phyloP scores from a whole-genome alignment of 805 yeast species.

The Metschnikowia amazonensis region DNA sequence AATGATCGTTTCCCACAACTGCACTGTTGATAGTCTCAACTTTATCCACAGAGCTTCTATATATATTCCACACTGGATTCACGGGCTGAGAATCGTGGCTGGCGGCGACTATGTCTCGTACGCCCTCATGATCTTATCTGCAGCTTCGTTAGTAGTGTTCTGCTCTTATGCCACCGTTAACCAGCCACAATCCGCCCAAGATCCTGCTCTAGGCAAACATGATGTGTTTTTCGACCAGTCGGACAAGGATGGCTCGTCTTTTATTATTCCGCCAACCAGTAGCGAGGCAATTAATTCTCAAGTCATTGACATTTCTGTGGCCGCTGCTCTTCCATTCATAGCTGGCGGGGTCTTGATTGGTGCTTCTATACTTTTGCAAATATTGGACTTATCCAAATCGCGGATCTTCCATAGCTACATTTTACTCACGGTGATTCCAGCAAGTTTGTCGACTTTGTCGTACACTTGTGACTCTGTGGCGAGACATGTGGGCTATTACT shows the following conservation, averaged over 20 bases:
- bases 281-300: constrained; percentile 8
- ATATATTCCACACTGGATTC: constrained; percentile 4
- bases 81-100: background rate
- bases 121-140: constrained; percentile 17
- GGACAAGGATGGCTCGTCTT: constrained; percentile 21
- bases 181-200: constrained; percentile 24
- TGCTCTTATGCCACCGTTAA: constrained; percentile 22
- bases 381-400: constrained; percentile 28
- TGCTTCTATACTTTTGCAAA: constrained; percentile 35
- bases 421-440: constrained; percentile 27
- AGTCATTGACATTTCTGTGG: constrained; percentile 22
- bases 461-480: constrained; percentile 22
- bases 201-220: constrained; percentile 19
- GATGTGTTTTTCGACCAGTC: constrained; percentile 21
- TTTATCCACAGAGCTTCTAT: constrained; percentile 2
- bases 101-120: background rate
- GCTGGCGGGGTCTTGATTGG: constrained; percentile 38
- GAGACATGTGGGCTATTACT: constrained; percentile 26
- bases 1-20: background rate
- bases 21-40: constrained; percentile 4
- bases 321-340: constrained; percentile 41
- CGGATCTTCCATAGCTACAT: constrained; percentile 34
- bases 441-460: constrained; percentile 18
- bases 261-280: constrained; percentile 10
- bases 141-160: constrained; percentile 22